Base-by-base conservation (phyloP, 1,284 basidiomycete species). In the Heterobasidion irregulare region DNA sequence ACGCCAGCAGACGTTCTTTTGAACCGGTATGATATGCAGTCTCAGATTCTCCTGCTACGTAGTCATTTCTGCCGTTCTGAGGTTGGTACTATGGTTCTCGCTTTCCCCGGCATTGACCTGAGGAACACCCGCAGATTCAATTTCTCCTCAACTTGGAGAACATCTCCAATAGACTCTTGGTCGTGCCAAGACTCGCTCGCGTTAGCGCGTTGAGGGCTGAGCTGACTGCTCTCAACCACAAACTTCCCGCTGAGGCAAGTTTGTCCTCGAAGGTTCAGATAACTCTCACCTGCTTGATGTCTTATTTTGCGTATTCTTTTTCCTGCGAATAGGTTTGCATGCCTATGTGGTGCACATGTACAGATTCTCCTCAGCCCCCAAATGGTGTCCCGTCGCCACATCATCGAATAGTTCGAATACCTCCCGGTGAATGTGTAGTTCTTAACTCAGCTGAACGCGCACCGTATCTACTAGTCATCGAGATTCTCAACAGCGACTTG, bases 391-490 rank as follows among this genome's bases (percentile, higher is more conserved):
- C 79, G 8, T 75, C 84, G 65, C 83, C 87, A 7, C 96, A 99
- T 68, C 95, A 98, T 67, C 86, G 94, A 43, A 94, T 99, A 54
- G 93, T 99, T 46, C 86, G 97, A 62, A 97, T 99, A 68, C 95
- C 95, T 15, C 96, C 97, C 2, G 93, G 94, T 19, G 97, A 99
- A 74, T 92, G 93, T 47, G 97, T 99, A 38, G 97, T 99, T 6
- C 82, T 99, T 49, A 99, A 99, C 68, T 99, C 96, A 41, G 97
- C 97, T 2, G 95, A 99, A 70, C 83, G 91, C 50, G 95, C 94
- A 1, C 97, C 97, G 1, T 99, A 92, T 67, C 77, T 99, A 36
- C 79, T 99, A 13, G 82, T 98, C 58, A 84, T 99, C 55, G 97
- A 99, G 71, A 87, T 99, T 52, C 77, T 99, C 35, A 82, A 87